These are phyloP conservation scores for Parastagonospora nodorum DNA, from an alignment of 2,329 filamentous ascomycete genomes.

Conservation along the genomic window DNA sequence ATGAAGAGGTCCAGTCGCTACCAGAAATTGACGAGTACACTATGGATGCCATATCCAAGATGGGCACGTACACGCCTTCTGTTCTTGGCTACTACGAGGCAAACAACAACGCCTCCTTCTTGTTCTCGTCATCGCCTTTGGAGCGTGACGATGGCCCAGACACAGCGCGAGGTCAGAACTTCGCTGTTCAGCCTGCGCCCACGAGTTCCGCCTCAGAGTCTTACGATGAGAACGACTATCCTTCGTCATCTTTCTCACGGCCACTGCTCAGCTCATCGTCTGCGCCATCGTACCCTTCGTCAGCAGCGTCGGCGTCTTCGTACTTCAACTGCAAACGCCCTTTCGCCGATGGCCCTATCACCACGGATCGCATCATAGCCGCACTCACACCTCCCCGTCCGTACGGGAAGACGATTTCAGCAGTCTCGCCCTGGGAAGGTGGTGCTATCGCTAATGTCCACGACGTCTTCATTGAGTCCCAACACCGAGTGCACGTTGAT, in stretches of 20 bases:
- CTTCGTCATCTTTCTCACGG: constrained; percentile 30
- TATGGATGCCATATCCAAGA: constrained; percentile 11
- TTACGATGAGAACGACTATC: constrained; percentile 24
- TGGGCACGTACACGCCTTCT: constrained; percentile 33
- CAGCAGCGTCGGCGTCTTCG: constrained; percentile 31
- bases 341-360: constrained; percentile 23
- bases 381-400: constrained; percentile 33
- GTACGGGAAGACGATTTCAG: constrained; percentile 29
- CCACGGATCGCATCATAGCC: constrained; percentile 37
- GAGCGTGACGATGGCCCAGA: constrained; percentile 26
- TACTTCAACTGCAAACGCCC: constrained; percentile 43
- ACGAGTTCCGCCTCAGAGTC: constrained; percentile 13
- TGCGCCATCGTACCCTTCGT: constrained; percentile 38
- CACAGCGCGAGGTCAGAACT: constrained; percentile 26
- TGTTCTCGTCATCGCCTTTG: constrained; percentile 39
- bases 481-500: constrained; percentile 40
- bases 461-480: constrained; percentile 38
- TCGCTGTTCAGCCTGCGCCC: constrained; percentile 21
- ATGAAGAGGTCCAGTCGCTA: constrained; percentile 22
- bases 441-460: constrained; percentile 34
- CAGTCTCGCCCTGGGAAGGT: constrained; percentile 42
- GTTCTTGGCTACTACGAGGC: constrained; percentile 39
- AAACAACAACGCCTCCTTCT: constrained; percentile 29
- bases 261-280: constrained; percentile 38
- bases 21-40: constrained; percentile 14